phyloP scores from a whole-genome alignment of 2,329 filamentous ascomycete species.

The Colletotrichum aenigma region DNA sequence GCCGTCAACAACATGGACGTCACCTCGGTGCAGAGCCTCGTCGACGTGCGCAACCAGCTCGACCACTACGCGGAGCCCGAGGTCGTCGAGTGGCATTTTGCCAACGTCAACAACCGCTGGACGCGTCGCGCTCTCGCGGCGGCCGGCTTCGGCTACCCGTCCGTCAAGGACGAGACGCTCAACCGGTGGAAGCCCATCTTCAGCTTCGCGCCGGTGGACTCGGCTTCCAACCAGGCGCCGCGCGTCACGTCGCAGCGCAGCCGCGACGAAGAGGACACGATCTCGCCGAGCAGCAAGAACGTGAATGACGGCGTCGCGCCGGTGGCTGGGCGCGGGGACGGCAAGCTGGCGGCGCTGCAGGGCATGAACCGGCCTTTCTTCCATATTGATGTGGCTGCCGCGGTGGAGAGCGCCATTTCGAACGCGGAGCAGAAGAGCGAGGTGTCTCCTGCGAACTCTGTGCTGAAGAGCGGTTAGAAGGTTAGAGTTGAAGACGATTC shows the following conservation, averaged over 20 bases:
- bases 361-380: conserved; percentile 57
- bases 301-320: conserved; percentile 13
- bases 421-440: conserved; percentile 30
- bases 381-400: conserved; percentile 55
- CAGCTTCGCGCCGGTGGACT: conserved; percentile 31
- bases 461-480: conserved; percentile 14
- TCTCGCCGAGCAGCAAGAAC: conserved; percentile 4
- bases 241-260: conserved; percentile 3
- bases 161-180: conserved; percentile 28
- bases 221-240: conserved; percentile 13
- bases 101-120: conserved; percentile 60
- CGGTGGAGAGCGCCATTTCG: conserved; percentile 47
- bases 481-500: background rate
- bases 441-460: conserved; percentile 5
- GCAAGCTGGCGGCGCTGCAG: conserved; percentile 40
- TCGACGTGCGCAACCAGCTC: conserved; percentile 59
- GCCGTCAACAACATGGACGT: conserved; percentile 62
- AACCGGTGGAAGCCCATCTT: conserved; percentile 37
- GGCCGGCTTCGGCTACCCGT: conserved; percentile 59
- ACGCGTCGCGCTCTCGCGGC: conserved; percentile 59
- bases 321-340: conserved; percentile 19
- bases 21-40: conserved; percentile 60
- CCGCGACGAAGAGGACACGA: conserved; percentile 22
- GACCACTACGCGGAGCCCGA: conserved; percentile 56
- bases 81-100: conserved; percentile 57